Base-by-base conservation (phyloP, 352 stramenopile genomes). In the Thraustochytrium aureum region DNA sequence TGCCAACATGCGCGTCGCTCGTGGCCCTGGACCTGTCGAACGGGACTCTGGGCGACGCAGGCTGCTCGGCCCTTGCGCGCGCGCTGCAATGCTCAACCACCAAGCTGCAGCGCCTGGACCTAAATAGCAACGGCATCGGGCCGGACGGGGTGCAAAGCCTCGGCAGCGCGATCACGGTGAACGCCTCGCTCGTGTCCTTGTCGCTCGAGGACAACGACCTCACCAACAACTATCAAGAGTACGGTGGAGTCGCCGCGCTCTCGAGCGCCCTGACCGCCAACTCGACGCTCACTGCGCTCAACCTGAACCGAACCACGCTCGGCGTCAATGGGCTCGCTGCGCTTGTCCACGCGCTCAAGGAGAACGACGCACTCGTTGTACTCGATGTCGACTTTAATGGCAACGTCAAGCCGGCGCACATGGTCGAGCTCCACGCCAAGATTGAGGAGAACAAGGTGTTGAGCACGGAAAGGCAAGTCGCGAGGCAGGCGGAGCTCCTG, bases 301-400 rank as follows among this genome's bases (percentile, higher is more conserved):
- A 79, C 56, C 14, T 79, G 5, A 32, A 64, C n/a, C 50, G 69
- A 10, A 56, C 50, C 26, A 74, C 10, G 20, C 39, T 79, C 22
- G 69, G 69, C 52, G n/a, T 73, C 47, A 64, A 62, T n/a, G 69
- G 69, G 26, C 14, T 74, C 5, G 47, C 69, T 2, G 2, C 41
- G 6, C 4, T 79, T 0, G 35, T 12, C 1, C 50, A 50, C 6
- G 14, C n/a, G 0, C 26, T 79, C 22, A 17, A 32, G 37, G 50
- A 73, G 37, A 79, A 79, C 56, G n/a, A 74, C 22, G 50, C 69
- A 22, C 26, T 79, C 2, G 47, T 64, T 6, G 41, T 50, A 7
- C 26, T 79, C 2, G 69, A 79, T 26, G 14, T 79, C 32, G 69
- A 79, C 12, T 79, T 73, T 26, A 79, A 79, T 32, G 69, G 69